Conservation (phyloP, 1,139 yeast species). For the Lodderomyces margitis region DNA sequence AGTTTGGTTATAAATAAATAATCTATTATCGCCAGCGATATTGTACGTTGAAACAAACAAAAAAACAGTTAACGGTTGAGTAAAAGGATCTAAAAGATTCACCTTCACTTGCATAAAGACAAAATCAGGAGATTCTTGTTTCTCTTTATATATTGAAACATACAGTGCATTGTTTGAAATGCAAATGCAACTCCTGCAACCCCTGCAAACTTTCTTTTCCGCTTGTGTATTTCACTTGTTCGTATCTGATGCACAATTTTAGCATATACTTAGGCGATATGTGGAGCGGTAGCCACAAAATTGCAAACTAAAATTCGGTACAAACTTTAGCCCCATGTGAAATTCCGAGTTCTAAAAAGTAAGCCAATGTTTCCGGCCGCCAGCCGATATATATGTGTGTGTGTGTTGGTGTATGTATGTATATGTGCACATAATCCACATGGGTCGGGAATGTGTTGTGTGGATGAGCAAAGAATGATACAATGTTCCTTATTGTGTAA, state of each 20-base stretch:
- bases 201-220: too few relatives aligned
- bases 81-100: too few relatives aligned
- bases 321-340: too few relatives aligned
- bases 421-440: neutral
- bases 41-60: too few relatives aligned
- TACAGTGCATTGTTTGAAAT: neutral
- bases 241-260: neutral
- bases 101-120: neutral
- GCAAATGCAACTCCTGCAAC: neutral
- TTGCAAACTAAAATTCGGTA: too few relatives aligned
- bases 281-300: neutral
- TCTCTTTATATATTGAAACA: neutral
- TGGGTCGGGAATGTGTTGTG: neutral
- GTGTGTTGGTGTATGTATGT: too few relatives aligned
- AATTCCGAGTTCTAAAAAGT: too few relatives aligned
- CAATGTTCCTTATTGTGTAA: neutral
- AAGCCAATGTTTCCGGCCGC: too few relatives aligned
- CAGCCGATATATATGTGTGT: too few relatives aligned
- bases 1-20: too few relatives aligned
- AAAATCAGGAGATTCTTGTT: neutral
- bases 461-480: conserved; percentile 1
- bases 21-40: conserved; percentile 3
- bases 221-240: neutral
- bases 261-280: neutral
- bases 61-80: too few relatives aligned